Evolutionary conservation across 1,284 basidiomycete genomes (phyloP), one percentile per base, ranked within the genome.

Genomic region (Volvariella volvacea): DNA sequence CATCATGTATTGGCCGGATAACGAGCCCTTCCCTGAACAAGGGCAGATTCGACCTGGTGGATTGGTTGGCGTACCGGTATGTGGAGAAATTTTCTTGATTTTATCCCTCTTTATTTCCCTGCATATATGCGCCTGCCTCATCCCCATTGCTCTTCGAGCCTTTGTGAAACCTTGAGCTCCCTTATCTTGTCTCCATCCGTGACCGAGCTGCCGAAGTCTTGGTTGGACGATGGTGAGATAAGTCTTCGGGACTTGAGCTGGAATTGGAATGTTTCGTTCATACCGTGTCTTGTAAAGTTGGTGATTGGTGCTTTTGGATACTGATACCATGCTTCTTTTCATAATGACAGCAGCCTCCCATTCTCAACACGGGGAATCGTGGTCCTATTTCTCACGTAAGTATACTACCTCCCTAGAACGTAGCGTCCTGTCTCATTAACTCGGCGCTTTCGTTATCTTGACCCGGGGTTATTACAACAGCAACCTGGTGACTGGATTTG

Each of bases 401-500:
- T 33, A 46, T 28, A 21, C 41, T 42, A 47, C 52, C 40, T 39
- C 45, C 30, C 46, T 38, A 33, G 34, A 30, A 8, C 14, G 40
- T 46, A 30, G 31, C 15, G 44, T n/a, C n/a, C n/a, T n/a, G n/a
- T n/a, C n/a, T n/a, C n/a, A 22, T 49, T 40, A 8, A 44, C 74
- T 75, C 53, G 12, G 12, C 12, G 25, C 6, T 28, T 28, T 12
- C 25, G n/a, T n/a, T 28, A 28, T 28, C 12, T 12, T 28, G n/a
- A n/a, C n/a, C 25, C 25, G 6, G 6, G 25, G 25, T 28, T 12
- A 12, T 28, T 28, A 28, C 6, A 6, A 28, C 73, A 87, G 66
- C 89, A 92, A 71, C 87, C 89, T 2, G 90, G 90, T n/a, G 89
- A 92, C 65, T 92, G 90, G 89, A 72, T 88, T 47, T 92, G 90